Evolutionary conservation across 331 rosid species (phyloP).

Genomic region (Cydonia oblonga): DNA sequence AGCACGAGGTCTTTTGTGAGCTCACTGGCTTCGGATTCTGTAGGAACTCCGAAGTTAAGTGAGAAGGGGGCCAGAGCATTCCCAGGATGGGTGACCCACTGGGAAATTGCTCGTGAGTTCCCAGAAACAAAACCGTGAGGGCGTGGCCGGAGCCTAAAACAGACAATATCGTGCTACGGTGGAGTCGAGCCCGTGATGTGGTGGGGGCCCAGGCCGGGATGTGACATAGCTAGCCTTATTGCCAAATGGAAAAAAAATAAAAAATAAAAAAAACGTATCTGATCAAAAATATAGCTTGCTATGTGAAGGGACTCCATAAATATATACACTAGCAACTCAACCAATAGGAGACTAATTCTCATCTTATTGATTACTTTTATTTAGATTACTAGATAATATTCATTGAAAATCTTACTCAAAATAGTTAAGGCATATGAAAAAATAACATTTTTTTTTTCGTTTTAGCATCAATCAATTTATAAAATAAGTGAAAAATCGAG

Average conservation of each 20-base stretch:
- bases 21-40: too few relatives aligned
- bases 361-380: neutral
- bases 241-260: neutral
- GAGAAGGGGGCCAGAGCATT: too few relatives aligned
- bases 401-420: neutral
- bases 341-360: neutral
- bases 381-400: neutral
- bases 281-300: neutral
- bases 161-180: too few relatives aligned
- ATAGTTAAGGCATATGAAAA: neutral
- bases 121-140: too few relatives aligned
- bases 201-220: too few relatives aligned
- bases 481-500: neutral
- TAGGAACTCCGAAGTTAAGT: too few relatives aligned
- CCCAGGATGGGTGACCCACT: too few relatives aligned
- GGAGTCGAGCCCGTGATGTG: too few relatives aligned
- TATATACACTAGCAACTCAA: neutral
- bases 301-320: neutral
- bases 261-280: neutral
- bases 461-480: neutral
- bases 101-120: too few relatives aligned
- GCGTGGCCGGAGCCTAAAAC: too few relatives aligned
- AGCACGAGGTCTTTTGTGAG: too few relatives aligned
- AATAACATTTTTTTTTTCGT: neutral
- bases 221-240: neutral